Evolutionary conservation across 176 grass and related monocot genomes (phyloP).

Genomic region (Saccharum officinarum): DNA sequence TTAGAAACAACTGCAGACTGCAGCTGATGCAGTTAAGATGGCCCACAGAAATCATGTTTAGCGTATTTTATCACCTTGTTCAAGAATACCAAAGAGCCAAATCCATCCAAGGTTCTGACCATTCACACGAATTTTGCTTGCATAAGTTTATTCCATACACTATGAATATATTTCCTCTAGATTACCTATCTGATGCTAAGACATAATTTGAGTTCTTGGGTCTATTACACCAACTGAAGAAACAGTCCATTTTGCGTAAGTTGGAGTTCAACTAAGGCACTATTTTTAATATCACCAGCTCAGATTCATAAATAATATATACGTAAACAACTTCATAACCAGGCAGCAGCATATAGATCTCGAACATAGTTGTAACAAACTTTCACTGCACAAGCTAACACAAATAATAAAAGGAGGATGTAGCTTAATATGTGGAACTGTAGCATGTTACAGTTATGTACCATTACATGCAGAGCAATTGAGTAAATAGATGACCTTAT

Average conservation of each 20-base stretch:
- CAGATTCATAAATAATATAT: background rate
- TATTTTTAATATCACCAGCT: background rate
- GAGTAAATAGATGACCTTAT: conserved; percentile 60
- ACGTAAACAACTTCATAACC: background rate
- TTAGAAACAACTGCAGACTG: conserved; percentile 20
- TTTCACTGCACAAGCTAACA: conserved; percentile 18
- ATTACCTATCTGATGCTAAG: conserved; percentile 21
- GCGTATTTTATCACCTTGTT: conserved; percentile 12
- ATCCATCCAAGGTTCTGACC: background rate
- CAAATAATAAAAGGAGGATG: conserved; percentile 16
- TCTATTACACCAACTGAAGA: conserved; percentile 16
- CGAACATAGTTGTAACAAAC: background rate
- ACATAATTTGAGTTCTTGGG: background rate
- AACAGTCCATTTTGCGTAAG: background rate
- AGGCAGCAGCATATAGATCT: background rate
- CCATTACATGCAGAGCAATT: background rate
- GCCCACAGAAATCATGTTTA: background rate
- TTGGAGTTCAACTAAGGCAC: conserved; percentile 19
- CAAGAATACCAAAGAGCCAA: conserved; percentile 13
- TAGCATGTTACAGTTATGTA: conserved; percentile 12
- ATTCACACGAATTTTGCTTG: background rate
- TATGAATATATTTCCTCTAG: background rate
- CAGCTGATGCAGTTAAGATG: conserved; percentile 16
- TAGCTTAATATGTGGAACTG: conserved; percentile 34
- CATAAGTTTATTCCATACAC: background rate